Conservation (phyloP, 306 rosid genomes). For the Albizia julibrissin region DNA sequence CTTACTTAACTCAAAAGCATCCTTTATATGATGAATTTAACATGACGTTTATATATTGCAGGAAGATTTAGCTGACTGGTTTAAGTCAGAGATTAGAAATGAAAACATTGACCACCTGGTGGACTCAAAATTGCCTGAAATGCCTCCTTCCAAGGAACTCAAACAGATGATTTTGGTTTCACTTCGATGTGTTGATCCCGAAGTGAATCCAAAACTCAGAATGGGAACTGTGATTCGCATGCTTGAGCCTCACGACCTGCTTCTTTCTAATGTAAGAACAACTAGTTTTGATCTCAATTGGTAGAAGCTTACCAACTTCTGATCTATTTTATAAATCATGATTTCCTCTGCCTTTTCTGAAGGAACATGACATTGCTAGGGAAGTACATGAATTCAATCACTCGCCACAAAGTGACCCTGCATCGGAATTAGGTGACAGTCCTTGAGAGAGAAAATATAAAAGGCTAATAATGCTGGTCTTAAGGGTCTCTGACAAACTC, state of each 20-base stretch:
- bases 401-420: slow-evolving; percentile 5
- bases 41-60: slow-evolving; percentile 26
- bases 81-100: slow-evolving; percentile 55
- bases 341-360: background rate
- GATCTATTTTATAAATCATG: background rate
- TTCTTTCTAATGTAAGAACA: slow-evolving; percentile 46
- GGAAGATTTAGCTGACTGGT: slow-evolving; percentile 59
- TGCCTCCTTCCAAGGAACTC: slow-evolving; percentile 53
- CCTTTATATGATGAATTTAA: slow-evolving; percentile 15
- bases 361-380: slow-evolving; percentile 35
- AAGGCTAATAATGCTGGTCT: slow-evolving; percentile 1
- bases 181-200: slow-evolving; percentile 62
- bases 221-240: slow-evolving; percentile 62
- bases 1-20: background rate
- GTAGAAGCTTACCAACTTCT: background rate
- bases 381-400: slow-evolving; percentile 8
- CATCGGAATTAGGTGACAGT: slow-evolving; percentile 20
- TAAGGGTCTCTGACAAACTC: background rate
- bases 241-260: slow-evolving; percentile 53
- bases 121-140: slow-evolving; percentile 52
- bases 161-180: slow-evolving; percentile 57
- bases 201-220: slow-evolving; percentile 45
- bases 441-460: background rate
- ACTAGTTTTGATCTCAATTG: background rate
- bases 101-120: slow-evolving; percentile 34